These are phyloP conservation scores for Musa itinerans DNA, from an alignment of 176 grass and related monocot genomes.

Conservation along the genomic window DNA sequence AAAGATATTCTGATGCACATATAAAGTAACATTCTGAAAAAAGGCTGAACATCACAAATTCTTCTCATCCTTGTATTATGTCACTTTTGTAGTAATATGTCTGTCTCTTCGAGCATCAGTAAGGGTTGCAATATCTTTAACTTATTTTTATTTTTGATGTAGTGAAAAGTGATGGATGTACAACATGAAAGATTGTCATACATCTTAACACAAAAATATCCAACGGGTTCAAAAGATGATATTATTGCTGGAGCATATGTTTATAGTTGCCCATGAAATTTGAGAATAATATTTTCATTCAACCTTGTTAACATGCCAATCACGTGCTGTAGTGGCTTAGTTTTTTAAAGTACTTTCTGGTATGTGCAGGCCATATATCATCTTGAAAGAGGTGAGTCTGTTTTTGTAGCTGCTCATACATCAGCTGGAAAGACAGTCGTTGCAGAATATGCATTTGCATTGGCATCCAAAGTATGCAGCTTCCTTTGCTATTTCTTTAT, in stretches of 20 bases:
- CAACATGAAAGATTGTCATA: no score
- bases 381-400: conserved; percentile 89
- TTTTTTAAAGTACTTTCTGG: conserved; percentile 12
- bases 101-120: no score
- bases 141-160: no score
- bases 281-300: background rate
- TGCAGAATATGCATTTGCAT: conserved; percentile 96
- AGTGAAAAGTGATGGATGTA: no score
- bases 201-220: no score
- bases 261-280: background rate
- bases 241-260: background rate
- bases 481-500: background rate
- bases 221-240: background rate
- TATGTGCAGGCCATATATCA: conserved; percentile 79
- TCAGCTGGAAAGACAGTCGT: conserved; percentile 98
- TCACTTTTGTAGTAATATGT: no score
- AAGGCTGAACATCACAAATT: no score
- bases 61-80: no score
- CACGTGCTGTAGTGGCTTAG: conserved; percentile 2
- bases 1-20: no score
- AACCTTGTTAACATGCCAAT: conserved; percentile 4
- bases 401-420: conserved; percentile 98
- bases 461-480: conserved; percentile 68
- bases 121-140: no score
- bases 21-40: no score